Evolutionary conservation across 1,284 basidiomycete species (phyloP).

Genomic region (Ustilago nuda): DNA sequence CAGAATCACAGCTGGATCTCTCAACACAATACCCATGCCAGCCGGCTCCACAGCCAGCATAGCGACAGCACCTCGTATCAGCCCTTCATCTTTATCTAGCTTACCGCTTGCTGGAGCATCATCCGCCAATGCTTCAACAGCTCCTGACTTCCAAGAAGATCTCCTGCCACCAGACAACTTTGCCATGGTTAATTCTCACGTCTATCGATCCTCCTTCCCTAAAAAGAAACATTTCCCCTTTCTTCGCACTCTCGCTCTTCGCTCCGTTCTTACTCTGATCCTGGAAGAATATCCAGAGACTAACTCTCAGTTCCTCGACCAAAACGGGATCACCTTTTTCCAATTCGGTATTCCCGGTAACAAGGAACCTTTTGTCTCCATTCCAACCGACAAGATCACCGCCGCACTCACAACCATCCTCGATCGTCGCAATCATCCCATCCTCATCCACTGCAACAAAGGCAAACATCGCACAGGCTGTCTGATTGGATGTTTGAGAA

Average conservation of each 20-base stretch:
- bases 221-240: constrained; percentile 73
- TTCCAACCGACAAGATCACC: constrained; percentile 73
- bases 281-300: constrained; percentile 74
- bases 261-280: constrained; percentile 73
- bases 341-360: constrained; percentile 75
- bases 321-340: constrained; percentile 71
- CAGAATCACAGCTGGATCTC: not conserved
- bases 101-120: not conserved
- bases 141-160: constrained; percentile 37
- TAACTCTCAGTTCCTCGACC: constrained; percentile 71
- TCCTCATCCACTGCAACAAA: constrained; percentile 75
- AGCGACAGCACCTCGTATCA: not conserved
- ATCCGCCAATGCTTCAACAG: constrained; percentile 3
- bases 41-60: constrained; percentile 20
- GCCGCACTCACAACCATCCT: constrained; percentile 73
- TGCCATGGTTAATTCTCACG: constrained; percentile 70
- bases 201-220: constrained; percentile 73
- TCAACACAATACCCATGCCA: constrained; percentile 21
- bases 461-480: constrained; percentile 75
- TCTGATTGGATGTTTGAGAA: constrained; percentile 73
- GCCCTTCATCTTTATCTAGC: constrained; percentile 8
- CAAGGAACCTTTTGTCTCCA: constrained; percentile 70
- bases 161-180: constrained; percentile 68
- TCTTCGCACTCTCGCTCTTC: constrained; percentile 72
- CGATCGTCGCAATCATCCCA: constrained; percentile 73